phyloP scores from a whole-genome alignment of 164 flowering plant genomes.

The Nelumbo lutea region DNA sequence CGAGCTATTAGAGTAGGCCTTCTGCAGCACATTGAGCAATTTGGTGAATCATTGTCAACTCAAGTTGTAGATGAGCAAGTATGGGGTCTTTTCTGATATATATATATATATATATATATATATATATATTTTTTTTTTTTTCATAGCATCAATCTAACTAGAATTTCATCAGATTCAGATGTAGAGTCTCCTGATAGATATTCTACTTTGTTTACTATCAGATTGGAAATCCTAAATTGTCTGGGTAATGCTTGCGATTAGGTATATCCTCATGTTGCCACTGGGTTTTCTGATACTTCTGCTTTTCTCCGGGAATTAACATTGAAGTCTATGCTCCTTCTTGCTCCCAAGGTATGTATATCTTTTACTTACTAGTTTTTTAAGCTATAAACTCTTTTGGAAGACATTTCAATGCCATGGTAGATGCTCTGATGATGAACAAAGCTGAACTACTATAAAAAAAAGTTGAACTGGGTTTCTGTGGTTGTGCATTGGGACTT shows the following conservation, averaged over 20 bases:
- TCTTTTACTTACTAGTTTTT: background rate
- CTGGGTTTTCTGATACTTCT: conserved; percentile 91
- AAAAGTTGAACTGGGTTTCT: no score
- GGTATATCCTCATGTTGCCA: conserved; percentile 94
- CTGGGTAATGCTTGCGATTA: conserved; percentile 27
- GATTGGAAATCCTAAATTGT: conserved; percentile 15
- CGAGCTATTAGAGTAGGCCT: conserved; percentile 87
- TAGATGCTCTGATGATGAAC: no score
- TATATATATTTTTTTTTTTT: no score
- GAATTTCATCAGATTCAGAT: background rate
- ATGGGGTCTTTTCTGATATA: conserved; percentile 19
- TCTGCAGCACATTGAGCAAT: conserved; percentile 93
- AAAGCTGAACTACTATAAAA: no score
- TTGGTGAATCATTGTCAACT: conserved; percentile 82
- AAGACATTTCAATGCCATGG: no score
- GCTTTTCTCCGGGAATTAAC: conserved; percentile 94
- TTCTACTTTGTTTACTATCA: background rate
- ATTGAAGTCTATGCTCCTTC: conserved; percentile 89
- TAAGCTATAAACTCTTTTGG: no score
- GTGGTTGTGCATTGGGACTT: no score
- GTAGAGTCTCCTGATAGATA: conserved; percentile 1
- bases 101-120: no score
- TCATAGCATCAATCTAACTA: background rate
- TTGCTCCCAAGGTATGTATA: conserved; percentile 87
- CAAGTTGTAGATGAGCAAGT: conserved; percentile 98